Conservation (phyloP, 352 stramenopile species). For the Elongisporangium prolatum region DNA sequence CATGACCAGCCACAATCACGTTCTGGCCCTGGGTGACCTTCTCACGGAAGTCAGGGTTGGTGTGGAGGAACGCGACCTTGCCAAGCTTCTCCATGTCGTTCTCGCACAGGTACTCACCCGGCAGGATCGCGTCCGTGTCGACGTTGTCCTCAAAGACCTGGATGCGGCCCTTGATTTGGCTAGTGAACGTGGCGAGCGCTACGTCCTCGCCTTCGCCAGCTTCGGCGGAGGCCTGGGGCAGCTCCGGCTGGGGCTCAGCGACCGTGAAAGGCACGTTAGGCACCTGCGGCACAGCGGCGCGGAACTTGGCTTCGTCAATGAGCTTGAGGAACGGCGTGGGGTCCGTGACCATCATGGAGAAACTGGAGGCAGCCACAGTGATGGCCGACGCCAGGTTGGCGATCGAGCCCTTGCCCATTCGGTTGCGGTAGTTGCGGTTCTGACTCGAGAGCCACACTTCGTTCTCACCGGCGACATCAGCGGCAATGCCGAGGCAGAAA, state of each 20-base stretch:
- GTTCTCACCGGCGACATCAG: conserved; percentile 75
- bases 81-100: conserved; percentile 83
- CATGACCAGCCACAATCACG: conserved; percentile 73
- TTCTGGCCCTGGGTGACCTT: conserved; percentile 71
- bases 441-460: conserved; percentile 81
- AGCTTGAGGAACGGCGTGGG: conserved; percentile 64
- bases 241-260: conserved; percentile 48
- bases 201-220: conserved; percentile 15
- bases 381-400: conserved; percentile 76
- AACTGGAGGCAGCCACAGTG: conserved; percentile 79
- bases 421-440: conserved; percentile 88
- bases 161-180: conserved; percentile 58
- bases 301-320: conserved; percentile 70
- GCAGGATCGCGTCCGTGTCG: conserved; percentile 85
- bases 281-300: conserved; percentile 46
- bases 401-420: conserved; percentile 81
- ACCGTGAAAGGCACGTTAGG: conserved; percentile 37
- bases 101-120: conserved; percentile 75
- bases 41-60: conserved; percentile 81
- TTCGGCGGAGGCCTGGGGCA: conserved; percentile 21
- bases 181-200: conserved; percentile 34
- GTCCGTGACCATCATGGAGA: conserved; percentile 77
- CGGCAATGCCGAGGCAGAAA: conserved; percentile 78
- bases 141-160: conserved; percentile 89
- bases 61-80: conserved; percentile 82